Conservation (phyloP, 2,329 filamentous ascomycete genomes). For the Colletotrichum sp. region DNA sequence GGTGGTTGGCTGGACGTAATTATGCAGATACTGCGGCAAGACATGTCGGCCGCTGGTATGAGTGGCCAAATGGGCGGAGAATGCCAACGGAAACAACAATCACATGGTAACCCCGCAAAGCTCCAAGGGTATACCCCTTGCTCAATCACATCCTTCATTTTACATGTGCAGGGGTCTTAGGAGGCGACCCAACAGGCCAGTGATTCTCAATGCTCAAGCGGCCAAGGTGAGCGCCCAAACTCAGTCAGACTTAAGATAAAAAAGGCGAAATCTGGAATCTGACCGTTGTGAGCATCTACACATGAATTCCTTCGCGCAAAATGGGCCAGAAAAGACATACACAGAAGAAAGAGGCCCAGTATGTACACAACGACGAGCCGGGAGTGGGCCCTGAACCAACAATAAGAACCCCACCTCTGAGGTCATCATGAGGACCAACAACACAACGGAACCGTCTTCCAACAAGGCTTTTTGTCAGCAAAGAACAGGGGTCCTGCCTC, state of each 20-base stretch:
- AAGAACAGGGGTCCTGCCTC: not conserved
- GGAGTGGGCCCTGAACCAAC: not conserved
- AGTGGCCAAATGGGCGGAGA: not conserved
- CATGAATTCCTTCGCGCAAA: rapidly evolving
- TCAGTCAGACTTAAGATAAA: not conserved
- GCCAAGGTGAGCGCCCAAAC: not conserved
- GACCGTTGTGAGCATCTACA: too few species aligned
- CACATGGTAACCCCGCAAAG: not conserved
- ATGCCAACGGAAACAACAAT: not conserved
- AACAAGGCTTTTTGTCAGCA: not conserved
- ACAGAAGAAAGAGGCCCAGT: too few species aligned
- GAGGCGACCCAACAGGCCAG: not conserved
- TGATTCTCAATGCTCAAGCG: not conserved
- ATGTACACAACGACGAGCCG: too few species aligned
- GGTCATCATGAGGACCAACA: not conserved
- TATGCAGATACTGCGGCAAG: too few species aligned
- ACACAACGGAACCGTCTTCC: not conserved
- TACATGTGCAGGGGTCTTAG: not conserved
- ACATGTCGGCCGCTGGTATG: too few species aligned
- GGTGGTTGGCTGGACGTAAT: too few species aligned
- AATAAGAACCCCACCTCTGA: not conserved
- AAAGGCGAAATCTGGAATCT: too few species aligned
- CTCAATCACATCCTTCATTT: not conserved
- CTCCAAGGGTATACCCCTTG: not conserved
- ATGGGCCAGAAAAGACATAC: too few species aligned